Conservation (phyloP, 371 early-diverging fungal species). For the Mortierella sp. region DNA sequence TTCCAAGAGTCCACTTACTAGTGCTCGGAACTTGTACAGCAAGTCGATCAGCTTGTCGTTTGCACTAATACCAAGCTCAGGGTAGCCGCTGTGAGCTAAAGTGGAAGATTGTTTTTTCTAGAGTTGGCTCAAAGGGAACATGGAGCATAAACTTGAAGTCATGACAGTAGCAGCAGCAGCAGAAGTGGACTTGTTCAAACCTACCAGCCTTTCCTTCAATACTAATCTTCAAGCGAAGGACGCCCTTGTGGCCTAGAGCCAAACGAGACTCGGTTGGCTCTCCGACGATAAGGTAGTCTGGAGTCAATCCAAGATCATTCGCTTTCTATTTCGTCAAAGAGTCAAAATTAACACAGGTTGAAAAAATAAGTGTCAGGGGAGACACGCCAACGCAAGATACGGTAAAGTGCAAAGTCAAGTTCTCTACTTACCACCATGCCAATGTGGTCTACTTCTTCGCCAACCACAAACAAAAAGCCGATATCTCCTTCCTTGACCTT, state of each 20-base stretch:
- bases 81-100: constrained; percentile 57
- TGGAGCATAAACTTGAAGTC: too few relatives aligned
- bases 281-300: constrained; percentile 56
- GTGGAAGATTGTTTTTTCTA: too few relatives aligned
- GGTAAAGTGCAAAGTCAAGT: too few relatives aligned
- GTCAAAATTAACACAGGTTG: neutral
- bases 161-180: neutral
- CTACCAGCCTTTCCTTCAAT: constrained; percentile 52
- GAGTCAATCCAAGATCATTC: constrained; percentile 51
- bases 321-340: constrained; percentile 32
- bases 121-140: neutral
- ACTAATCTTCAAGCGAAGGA: constrained; percentile 51
- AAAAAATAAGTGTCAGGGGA: too few relatives aligned
- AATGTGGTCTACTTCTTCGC: constrained; percentile 59
- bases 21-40: constrained; percentile 27
- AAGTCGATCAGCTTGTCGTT: constrained; percentile 53
- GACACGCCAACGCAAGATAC: too few relatives aligned
- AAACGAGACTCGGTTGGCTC: constrained; percentile 58
- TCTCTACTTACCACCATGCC: constrained; percentile 56
- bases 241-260: constrained; percentile 62
- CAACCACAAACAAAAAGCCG: constrained; percentile 58
- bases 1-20: constrained; percentile 20
- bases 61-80: constrained; percentile 56
- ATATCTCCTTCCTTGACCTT: constrained; percentile 57
- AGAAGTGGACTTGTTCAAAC: neutral